Percentiles rank a stretch among this genome's conserved stretches.
Conservation (phyloP, 208 protist genomes). For the Entamoeba dispar region DNA sequence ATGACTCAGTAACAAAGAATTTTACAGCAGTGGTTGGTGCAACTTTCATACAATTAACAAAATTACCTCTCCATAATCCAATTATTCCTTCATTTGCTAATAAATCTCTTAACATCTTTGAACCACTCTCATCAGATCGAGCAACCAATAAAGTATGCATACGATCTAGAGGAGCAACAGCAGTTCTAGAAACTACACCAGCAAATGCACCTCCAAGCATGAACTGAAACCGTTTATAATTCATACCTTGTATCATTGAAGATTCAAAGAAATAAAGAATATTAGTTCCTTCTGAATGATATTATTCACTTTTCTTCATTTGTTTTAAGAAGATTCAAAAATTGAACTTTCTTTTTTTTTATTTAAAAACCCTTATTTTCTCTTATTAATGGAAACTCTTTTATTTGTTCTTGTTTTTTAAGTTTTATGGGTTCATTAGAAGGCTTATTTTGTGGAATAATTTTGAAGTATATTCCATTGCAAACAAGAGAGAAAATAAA, state of each 20-base stretch:
- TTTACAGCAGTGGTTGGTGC: background rate
- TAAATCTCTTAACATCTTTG: background rate
- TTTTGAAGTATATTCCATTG: too few species aligned
- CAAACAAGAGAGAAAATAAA: too few species aligned
- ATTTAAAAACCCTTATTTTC: too few species aligned
- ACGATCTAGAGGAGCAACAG: background rate
- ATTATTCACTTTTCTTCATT: background rate
- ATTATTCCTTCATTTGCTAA: background rate
- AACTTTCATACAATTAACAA: background rate
- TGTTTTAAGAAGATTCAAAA: background rate
- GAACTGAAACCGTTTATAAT: background rate
- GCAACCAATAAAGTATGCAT: background rate
- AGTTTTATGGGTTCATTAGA: too few species aligned
- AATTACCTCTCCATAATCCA: background rate
- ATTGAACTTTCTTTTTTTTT: too few species aligned
- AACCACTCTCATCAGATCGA: background rate
- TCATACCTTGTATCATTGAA: background rate
- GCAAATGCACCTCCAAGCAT: background rate
- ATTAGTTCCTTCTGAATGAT: background rate
- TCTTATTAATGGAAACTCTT: too few species aligned
- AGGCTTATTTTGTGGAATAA: too few species aligned
- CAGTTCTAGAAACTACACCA: background rate
- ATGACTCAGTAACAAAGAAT: background rate
- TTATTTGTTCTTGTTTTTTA: too few species aligned
- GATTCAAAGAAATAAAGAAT: background rate